Conservation (phyloP, 2,329 filamentous ascomycete species). For the Colletotrichum gigasporum region DNA sequence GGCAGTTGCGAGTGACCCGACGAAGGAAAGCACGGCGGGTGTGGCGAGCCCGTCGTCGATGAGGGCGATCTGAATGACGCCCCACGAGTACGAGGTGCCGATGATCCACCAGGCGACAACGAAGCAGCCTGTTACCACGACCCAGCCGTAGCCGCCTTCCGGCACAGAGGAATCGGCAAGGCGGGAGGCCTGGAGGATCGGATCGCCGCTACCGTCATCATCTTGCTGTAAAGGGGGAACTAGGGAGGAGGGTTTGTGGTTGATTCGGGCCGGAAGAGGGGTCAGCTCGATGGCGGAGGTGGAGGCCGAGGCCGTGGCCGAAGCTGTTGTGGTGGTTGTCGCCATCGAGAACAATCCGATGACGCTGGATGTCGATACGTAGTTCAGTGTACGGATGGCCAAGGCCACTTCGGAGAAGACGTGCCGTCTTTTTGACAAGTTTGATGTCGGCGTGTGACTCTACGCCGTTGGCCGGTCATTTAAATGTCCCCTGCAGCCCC, state of each 20-base stretch:
- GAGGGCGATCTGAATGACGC: conserved; percentile 66
- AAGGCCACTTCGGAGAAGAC: too few species aligned
- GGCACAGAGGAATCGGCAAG: conserved; percentile 56
- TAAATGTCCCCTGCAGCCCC: neutral
- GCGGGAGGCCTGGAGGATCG: conserved; percentile 51
- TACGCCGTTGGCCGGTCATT: neutral
- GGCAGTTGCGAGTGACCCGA: conserved; percentile 62
- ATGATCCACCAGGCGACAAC: conserved; percentile 65
- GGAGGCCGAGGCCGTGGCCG: conserved; percentile 9
- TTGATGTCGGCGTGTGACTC: neutral
- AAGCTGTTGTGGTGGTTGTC: conserved; percentile 10
- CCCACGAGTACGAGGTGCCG: conserved; percentile 67
- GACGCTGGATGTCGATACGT: too few species aligned
- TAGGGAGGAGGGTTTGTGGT: neutral
- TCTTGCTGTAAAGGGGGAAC: neutral
- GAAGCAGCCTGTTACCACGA: conserved; percentile 59
- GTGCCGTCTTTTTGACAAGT: neutral
- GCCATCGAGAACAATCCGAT: neutral
- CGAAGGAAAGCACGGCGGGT: conserved; percentile 65
- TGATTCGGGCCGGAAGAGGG: neutral
- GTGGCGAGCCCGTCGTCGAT: conserved; percentile 57
- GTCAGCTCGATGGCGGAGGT: conserved; percentile 14
- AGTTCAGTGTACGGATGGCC: too few species aligned
- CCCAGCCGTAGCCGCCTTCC: conserved; percentile 67
- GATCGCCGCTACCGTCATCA: conserved; percentile 5